These are phyloP conservation scores for Narthecium ossifragum DNA, from an alignment of 106 monocot genomes.

Conservation along the genomic window DNA sequence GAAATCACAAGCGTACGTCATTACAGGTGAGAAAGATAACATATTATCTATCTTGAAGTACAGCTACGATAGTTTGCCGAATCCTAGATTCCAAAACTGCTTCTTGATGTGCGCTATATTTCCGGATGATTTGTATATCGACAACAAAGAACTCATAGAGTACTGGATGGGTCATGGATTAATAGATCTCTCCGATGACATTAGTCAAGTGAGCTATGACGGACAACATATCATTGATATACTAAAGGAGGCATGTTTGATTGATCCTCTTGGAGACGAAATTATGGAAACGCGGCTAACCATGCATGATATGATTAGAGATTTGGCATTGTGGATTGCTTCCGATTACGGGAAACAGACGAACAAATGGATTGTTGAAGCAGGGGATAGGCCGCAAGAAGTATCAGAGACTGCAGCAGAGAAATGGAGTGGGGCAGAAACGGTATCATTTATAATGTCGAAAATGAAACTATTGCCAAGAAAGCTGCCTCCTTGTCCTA, in stretches of 20 bases:
- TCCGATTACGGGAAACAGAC: not conserved
- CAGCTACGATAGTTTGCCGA: slow-evolving; percentile 24
- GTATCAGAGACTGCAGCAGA: not conserved
- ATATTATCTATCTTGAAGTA: slow-evolving; percentile 3
- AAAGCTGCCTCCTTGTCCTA: not conserved
- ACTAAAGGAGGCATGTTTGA: slow-evolving; percentile 2
- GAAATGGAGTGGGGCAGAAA: not conserved
- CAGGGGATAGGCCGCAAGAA: too few relatives aligned
- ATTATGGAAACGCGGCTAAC: not conserved
- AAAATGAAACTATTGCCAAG: not conserved
- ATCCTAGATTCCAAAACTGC: not conserved
- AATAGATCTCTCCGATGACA: not conserved
- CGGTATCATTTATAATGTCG: not conserved
- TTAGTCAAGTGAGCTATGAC: not conserved
- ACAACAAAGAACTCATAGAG: not conserved
- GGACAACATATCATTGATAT: not conserved
- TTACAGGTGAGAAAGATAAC: not conserved
- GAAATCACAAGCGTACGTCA: not conserved
- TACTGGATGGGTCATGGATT: slow-evolving; percentile 22
- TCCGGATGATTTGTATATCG: slow-evolving; percentile 6
- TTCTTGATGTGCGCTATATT: slow-evolving; percentile 1
- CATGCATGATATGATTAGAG: slow-evolving; percentile 17
- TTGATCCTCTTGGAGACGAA: not conserved
- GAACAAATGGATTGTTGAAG: not conserved
- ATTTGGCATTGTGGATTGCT: not conserved